A percentile compares a stretch with the other conserved stretches of the same genome.
Conservation (phyloP, 2,329 filamentous ascomycete genomes). For the Aspergillus tanneri region DNA sequence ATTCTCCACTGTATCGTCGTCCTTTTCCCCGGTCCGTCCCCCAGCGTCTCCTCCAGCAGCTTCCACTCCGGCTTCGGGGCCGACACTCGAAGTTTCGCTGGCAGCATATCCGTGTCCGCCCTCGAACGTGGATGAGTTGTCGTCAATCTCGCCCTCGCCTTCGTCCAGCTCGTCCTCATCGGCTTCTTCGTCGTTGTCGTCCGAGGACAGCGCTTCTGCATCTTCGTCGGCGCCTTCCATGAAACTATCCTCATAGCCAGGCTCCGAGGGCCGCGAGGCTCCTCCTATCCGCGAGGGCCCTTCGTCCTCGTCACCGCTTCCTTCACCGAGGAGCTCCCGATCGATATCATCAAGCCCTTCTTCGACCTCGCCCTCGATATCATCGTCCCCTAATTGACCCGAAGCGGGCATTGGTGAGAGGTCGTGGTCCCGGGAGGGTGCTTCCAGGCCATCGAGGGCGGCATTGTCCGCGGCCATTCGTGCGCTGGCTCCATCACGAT, state of each 20-base stretch:
- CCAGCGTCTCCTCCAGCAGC: conserved; percentile 11
- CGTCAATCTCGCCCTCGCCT: conserved; percentile 31
- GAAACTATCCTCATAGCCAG: conserved; percentile 29
- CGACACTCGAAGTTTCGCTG: conserved; percentile 34
- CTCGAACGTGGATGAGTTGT: conserved; percentile 34
- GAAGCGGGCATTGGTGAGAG: conserved; percentile 20
- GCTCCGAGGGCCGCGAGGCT: conserved; percentile 22
- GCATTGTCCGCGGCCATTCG: conserved; percentile 9
- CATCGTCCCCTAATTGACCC: conserved; percentile 17
- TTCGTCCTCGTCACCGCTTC: conserved; percentile 37
- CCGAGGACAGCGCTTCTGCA: conserved; percentile 27
- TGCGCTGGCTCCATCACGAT: conserved; percentile 17
- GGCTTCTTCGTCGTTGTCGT: conserved; percentile 28
- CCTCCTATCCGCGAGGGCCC: conserved; percentile 17
- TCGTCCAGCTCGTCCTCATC: conserved; percentile 40
- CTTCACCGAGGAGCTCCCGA: conserved; percentile 39
- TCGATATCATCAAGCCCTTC: conserved; percentile 39
- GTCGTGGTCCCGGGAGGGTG: conserved; percentile 26
- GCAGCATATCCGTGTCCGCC: conserved; percentile 34
- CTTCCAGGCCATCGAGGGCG: conserved; percentile 22
- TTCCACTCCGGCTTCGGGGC: conserved; percentile 18
- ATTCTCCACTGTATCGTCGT: conserved; percentile 33
- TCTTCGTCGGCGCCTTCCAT: conserved; percentile 29
- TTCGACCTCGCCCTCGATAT: conserved; percentile 37
- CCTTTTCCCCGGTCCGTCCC: conserved; percentile 23